Base-by-base conservation (phyloP, 495 filamentous ascomycete genomes). In the Aspergillus cavernicola region DNA sequence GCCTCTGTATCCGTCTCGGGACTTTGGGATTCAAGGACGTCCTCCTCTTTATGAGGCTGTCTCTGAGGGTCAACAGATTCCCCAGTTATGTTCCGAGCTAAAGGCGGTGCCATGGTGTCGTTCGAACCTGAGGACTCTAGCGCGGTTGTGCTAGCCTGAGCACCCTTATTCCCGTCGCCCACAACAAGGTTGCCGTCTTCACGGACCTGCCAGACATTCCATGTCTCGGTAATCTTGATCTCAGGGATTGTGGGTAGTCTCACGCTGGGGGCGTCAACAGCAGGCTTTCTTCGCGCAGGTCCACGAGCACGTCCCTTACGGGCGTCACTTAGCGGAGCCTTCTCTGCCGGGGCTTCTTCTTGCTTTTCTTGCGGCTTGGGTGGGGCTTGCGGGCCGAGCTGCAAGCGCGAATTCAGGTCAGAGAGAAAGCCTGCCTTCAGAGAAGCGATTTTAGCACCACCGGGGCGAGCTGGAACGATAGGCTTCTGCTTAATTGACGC, bases 241-340 rank as follows among this genome's bases (percentile, higher is more conserved):
- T 73, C 72, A 0, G 72, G 71, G 26, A 74, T 68, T 6, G 67
- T 62, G 10, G 72, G 70, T 11, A 75, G 61, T 50, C 55, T 62
- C 4, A 61, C 36, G 24, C 42, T 56, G 4, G 61, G 36, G 18
- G 56, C 61, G 41, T 73, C 68, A 9, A 56, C 69, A 10, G 77
- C 81, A n/a, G 83, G 84, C 72, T 85, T 86, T 64, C 93, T 77
- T 53, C 93, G 80, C 58, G 87, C 84, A 7, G 93, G 93, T 19
- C 93, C 95, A 57, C 88, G 85, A 15, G 93, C 93, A 51, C 93
- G 76, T 12, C 90, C 83, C 72, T 97, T 97, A 48, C 95, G 79
- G 24, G 90, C 89, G 72, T 97, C 93, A 29, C 72, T 77, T 24
- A 98, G 70, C 11, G 90, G 89, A 15, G 76, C 81, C 67, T 91